phyloP scores from a whole-genome alignment of 2,329 filamentous ascomycete genomes.

The Fusarium goolgardi region DNA sequence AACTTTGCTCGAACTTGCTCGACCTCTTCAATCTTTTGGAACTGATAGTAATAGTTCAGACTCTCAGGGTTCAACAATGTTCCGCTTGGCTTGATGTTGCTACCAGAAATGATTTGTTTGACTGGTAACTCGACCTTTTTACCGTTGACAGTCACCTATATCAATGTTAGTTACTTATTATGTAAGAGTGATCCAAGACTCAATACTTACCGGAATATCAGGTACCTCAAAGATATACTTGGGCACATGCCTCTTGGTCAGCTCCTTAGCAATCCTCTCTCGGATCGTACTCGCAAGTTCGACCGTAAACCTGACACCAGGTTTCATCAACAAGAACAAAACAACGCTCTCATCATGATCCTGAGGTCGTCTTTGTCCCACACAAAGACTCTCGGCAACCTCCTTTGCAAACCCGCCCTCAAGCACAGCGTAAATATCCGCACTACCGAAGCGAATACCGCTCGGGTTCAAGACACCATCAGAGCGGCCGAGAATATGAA shows the following conservation, averaged over 20 bases:
- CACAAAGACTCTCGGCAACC: constrained; percentile 79
- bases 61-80: constrained; percentile 82
- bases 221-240: constrained; percentile 82
- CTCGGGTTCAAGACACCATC: constrained; percentile 85
- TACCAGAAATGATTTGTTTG: constrained; percentile 84
- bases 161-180: constrained; percentile 26
- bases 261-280: constrained; percentile 71
- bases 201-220: constrained; percentile 77
- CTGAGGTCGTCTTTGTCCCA: constrained; percentile 75
- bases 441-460: constrained; percentile 81
- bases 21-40: constrained; percentile 58
- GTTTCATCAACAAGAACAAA: constrained; percentile 67
- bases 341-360: constrained; percentile 67
- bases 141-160: constrained; percentile 80
- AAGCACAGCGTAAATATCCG: constrained; percentile 82
- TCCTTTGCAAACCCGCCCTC: constrained; percentile 72
- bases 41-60: constrained; percentile 82
- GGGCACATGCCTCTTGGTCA: constrained; percentile 81
- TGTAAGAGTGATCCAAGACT: fast-evolving
- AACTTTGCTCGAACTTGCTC: constrained; percentile 47
- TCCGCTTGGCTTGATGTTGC: constrained; percentile 78
- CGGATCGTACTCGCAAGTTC: constrained; percentile 70
- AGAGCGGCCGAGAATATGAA: constrained; percentile 75
- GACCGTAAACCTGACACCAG: constrained; percentile 66
- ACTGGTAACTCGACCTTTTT: constrained; percentile 89